Evolutionary conservation across 768 basidiomycete genomes (phyloP), one percentile per base, ranked within the genome.

Genomic region (Termitomyces sp.): DNA sequence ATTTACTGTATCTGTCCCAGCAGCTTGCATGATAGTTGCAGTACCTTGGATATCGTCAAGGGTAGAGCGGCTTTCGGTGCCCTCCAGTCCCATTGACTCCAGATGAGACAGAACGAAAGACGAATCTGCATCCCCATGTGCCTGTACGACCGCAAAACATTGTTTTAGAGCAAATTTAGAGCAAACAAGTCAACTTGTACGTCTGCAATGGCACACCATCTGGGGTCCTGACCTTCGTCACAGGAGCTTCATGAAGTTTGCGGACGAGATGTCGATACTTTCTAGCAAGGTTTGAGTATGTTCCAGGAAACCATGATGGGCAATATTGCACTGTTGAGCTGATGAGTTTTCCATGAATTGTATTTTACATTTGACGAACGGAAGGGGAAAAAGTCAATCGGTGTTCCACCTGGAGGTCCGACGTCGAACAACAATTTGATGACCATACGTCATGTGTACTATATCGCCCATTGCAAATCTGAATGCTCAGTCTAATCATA

Each of bases 241-340:
- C 30, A 10, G 46, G 59, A 26, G 26, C 32, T 38, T 60, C 50
- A 43, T 52, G 43, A 32, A 57, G 52, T 36, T 20, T 35, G 28
- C 40, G 36, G 9, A 60, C 43, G 18, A 33, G 3, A 26, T 54
- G 32, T n/a, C 45, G 49, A 20, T 46, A 40, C 16, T 48, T 56
- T 10, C 62, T 49, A 12, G 59, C 62, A 48, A 58, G 52, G 9
- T 36, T 45, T 16, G 57, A 60, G 43, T 52, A 54, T 10, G 57
- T 53, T 6, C 57, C 62, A 10, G 64, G 64, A 28, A 65, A 63
- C 58, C 62, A 65, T 14, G n/a, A n/a, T 62, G 61, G 12, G 62
- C n/a, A 53, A 53, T 62, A 33, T 51, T 42, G 38, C 13, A 64
- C 61, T 62, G 40, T 12, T n/a, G n/a, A 33, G 13, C 16, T 18